Evolutionary conservation across 2,329 filamentous ascomycete genomes (phyloP).

Genomic region (Aspergillus niger): DNA sequence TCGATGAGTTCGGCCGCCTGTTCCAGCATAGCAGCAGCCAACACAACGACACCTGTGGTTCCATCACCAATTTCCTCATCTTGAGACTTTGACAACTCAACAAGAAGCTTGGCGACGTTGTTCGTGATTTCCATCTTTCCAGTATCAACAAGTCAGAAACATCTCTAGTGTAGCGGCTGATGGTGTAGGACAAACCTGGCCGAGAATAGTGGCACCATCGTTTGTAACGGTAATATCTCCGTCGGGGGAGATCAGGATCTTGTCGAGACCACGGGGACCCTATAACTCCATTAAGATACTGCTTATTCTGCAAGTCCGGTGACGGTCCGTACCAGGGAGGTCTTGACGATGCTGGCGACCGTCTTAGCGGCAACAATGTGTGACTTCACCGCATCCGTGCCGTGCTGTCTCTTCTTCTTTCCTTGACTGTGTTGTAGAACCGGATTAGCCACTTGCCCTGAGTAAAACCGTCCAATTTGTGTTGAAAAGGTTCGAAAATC

Average conservation of each 20-base stretch:
- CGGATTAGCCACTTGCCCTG: conserved; percentile 13
- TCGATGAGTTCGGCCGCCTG: conserved; percentile 97
- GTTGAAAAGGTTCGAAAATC: conserved; percentile 11
- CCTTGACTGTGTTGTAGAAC: conserved; percentile 67
- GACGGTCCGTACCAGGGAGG: conserved; percentile 67
- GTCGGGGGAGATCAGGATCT: conserved; percentile 97
- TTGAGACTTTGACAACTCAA: conserved; percentile 96
- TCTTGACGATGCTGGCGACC: conserved; percentile 96
- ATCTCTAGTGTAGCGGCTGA: neutral
- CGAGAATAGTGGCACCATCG: conserved; percentile 95
- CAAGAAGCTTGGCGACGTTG: conserved; percentile 94
- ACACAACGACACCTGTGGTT: conserved; percentile 94
- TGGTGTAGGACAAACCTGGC: conserved; percentile 55
- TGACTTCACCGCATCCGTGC: conserved; percentile 95
- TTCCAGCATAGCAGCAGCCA: conserved; percentile 91
- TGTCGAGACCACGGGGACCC: conserved; percentile 94
- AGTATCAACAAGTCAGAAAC: conserved; percentile 5
- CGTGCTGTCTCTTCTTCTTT: conserved; percentile 95
- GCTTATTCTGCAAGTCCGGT: conserved; percentile 1
- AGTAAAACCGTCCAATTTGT: neutral
- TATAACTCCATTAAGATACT: conserved; percentile 28
- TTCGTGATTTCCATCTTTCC: conserved; percentile 94
- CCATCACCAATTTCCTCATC: conserved; percentile 99
- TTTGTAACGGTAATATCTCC: conserved; percentile 99
- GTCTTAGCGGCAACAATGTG: conserved; percentile 97